Evolutionary conservation across 805 yeast species (phyloP).

Genomic region (Wickerhamomyces pijperi): DNA sequence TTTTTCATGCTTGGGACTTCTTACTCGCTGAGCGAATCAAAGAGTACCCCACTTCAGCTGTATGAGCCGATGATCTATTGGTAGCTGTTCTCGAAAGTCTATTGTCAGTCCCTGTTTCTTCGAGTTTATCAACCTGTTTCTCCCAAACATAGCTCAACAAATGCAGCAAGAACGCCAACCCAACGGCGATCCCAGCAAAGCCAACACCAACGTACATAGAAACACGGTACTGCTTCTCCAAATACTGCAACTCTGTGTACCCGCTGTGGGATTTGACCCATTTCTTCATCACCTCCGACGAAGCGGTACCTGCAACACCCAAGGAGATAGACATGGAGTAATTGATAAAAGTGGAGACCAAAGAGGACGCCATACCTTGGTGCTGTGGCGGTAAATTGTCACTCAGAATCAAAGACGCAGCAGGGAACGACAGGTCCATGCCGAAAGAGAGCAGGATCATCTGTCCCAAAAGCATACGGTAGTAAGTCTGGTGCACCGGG

Average conservation of each 20-base stretch:
- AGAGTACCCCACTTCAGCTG: neutral
- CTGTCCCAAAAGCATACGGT: constrained; percentile 44
- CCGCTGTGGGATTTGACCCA: constrained; percentile 2
- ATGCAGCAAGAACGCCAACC: constrained; percentile 5
- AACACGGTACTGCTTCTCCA: constrained; percentile 37
- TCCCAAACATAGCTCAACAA: constrained; percentile 5
- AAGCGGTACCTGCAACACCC: constrained; percentile 64
- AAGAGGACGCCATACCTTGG: constrained; percentile 73
- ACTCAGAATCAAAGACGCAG: constrained; percentile 53
- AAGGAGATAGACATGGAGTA: constrained; percentile 63
- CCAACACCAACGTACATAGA: constrained; percentile 57
- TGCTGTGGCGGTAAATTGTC: constrained; percentile 47
- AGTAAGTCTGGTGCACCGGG: constrained; percentile 51
- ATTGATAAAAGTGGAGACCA: constrained; percentile 59
- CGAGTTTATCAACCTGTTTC: neutral
- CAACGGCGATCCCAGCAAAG: constrained; percentile 35
- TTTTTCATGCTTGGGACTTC: too few relatives aligned
- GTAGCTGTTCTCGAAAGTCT: too few relatives aligned
- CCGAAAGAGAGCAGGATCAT: constrained; percentile 53
- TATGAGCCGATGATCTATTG: neutral
- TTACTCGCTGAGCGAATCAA: neutral
- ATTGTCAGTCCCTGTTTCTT: neutral
- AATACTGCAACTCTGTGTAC: constrained; percentile 3
- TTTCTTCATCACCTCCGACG: constrained; percentile 26
- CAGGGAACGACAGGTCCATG: constrained; percentile 72